These are phyloP conservation scores for Xylaria sp. DNA, from an alignment of 2,329 filamentous ascomycete genomes.

Conservation along the genomic window DNA sequence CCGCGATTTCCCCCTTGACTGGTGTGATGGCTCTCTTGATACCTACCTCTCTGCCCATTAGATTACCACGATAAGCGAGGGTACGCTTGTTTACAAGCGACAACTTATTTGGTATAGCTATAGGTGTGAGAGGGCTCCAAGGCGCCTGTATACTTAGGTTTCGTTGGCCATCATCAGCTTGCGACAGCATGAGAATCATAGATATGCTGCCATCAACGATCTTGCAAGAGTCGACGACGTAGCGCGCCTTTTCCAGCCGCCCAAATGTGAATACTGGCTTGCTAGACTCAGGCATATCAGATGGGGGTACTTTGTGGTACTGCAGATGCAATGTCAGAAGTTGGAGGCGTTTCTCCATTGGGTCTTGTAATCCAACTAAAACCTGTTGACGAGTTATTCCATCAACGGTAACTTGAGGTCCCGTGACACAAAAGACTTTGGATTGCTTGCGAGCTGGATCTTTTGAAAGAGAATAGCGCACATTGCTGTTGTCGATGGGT, in stretches of 20 bases:
- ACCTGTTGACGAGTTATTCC: conserved; percentile 65
- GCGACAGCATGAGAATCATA: conserved; percentile 76
- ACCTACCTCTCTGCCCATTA: conserved; percentile 63
- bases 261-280: conserved; percentile 59
- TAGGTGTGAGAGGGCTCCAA: conserved; percentile 76
- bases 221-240: conserved; percentile 78
- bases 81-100: conserved; percentile 69
- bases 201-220: conserved; percentile 74
- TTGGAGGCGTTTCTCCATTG: conserved; percentile 73
- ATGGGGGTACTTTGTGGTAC: conserved; percentile 30
- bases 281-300: conserved; percentile 47
- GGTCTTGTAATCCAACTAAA: conserved; percentile 76
- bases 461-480: conserved; percentile 68
- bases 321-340: conserved; percentile 72
- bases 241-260: conserved; percentile 69
- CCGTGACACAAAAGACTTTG: conserved; percentile 75
- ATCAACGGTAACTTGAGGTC: conserved; percentile 66
- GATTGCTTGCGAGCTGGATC: conserved; percentile 65
- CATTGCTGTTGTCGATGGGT: conserved; percentile 68
- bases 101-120: conserved; percentile 69
- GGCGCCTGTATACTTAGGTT: conserved; percentile 79
- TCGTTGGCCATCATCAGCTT: conserved; percentile 70
- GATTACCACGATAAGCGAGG: conserved; percentile 66
- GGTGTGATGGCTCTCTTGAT: conserved; percentile 60
- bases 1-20: conserved; percentile 60